phyloP scores from a whole-genome alignment of 306 rosid genomes.

The Vachellia pachyceras region DNA sequence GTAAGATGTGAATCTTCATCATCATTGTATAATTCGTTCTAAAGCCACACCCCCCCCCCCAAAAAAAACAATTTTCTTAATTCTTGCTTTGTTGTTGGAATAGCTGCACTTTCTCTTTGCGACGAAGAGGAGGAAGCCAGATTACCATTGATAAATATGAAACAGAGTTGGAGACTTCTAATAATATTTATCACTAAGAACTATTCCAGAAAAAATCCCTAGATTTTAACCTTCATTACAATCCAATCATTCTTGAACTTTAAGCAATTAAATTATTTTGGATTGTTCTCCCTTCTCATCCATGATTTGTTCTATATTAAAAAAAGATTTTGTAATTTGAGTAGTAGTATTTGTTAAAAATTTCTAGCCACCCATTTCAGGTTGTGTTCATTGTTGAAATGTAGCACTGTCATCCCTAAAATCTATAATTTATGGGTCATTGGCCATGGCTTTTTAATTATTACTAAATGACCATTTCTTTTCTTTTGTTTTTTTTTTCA shows the following conservation, averaged over 20 bases:
- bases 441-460: slow-evolving; percentile 29
- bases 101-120: not conserved
- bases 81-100: not conserved
- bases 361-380: slow-evolving; percentile 10
- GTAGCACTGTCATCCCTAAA: slow-evolving; percentile 18
- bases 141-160: not conserved
- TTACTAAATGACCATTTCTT: slow-evolving; percentile 7
- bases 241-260: not conserved
- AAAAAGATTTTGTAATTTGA: not conserved
- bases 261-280: not conserved
- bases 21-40: not conserved
- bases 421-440: slow-evolving; percentile 5
- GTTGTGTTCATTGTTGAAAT: slow-evolving; percentile 22
- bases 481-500: slow-evolving; percentile 44
- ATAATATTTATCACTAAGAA: not conserved
- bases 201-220: not conserved
- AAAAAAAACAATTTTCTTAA: not conserved
- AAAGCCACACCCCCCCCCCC: too few relatives aligned
- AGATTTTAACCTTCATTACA: not conserved
- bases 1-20: slow-evolving; percentile 60
- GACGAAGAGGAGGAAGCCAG: not conserved
- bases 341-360: not conserved
- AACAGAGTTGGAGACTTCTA: not conserved
- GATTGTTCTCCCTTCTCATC: not conserved
- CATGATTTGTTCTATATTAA: not conserved